phyloP scores from a whole-genome alignment of 1,139 yeast species.

The Yamadazyma pseudoaaseri region DNA sequence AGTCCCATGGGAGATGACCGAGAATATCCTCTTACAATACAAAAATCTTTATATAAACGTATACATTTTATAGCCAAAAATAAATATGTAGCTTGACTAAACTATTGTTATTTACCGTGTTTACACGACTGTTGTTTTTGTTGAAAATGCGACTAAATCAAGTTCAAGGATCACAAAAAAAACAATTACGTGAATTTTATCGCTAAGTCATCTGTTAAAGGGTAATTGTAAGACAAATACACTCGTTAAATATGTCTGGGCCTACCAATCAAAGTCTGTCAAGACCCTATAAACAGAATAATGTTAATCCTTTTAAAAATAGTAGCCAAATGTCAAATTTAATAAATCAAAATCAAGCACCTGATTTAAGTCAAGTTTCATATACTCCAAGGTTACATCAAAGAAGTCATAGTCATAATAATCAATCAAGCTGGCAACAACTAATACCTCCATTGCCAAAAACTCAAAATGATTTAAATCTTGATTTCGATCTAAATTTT shows the following conservation, averaged over 20 bases:
- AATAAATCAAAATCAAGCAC: slow-evolving; percentile 1
- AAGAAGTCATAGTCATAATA: slow-evolving; percentile 14
- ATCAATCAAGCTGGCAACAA: slow-evolving; percentile 17
- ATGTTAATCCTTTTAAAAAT: slow-evolving; percentile 2
- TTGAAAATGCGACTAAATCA: background rate
- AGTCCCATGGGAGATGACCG: slow-evolving; percentile 78
- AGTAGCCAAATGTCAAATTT: slow-evolving; percentile 2
- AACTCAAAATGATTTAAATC: slow-evolving; percentile 11
- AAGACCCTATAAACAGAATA: slow-evolving; percentile 4
- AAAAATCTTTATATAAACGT: slow-evolving; percentile 8
- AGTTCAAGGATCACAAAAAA: slow-evolving; percentile 4
- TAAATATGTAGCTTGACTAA: background rate
- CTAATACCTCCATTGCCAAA: slow-evolving; percentile 22
- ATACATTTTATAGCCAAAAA: slow-evolving; percentile 4
- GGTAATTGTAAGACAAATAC: no score
- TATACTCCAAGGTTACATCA: slow-evolving; percentile 9
- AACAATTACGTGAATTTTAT: no score
- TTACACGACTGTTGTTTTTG: background rate
- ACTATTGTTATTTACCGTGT: no score
- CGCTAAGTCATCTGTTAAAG: no score
- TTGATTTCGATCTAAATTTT: slow-evolving; percentile 10
- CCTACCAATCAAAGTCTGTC: slow-evolving; percentile 4
- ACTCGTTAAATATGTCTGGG: no score
- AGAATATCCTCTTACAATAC: slow-evolving; percentile 36
- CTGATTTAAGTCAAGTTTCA: background rate